phyloP scores from a whole-genome alignment of 257 asterid genomes.

The Nicotiana paniculata region DNA sequence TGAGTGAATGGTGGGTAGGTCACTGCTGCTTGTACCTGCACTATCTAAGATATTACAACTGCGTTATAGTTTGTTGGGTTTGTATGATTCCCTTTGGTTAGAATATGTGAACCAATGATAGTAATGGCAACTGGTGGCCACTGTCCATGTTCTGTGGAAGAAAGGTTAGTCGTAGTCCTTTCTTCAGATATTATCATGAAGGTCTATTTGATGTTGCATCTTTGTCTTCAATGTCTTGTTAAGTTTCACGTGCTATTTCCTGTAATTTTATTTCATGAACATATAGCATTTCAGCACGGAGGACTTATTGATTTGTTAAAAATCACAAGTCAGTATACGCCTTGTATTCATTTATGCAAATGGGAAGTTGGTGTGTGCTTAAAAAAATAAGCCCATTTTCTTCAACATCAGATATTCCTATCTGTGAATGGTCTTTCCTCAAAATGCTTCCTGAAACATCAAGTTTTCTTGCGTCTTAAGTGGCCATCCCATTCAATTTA shows the following conservation, averaged over 20 bases:
- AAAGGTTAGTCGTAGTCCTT: background rate
- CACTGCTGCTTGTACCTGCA: background rate
- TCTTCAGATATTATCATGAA: background rate
- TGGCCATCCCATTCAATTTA: background rate
- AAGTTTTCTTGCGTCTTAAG: background rate
- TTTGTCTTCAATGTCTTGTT: background rate
- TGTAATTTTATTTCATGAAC: background rate
- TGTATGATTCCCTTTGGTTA: background rate
- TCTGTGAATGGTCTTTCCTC: background rate
- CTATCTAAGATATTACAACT: background rate
- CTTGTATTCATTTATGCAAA: background rate
- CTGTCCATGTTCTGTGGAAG: background rate
- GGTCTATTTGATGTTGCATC: background rate
- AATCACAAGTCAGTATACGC: background rate
- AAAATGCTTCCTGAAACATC: background rate
- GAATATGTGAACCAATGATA: background rate
- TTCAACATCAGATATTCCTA: background rate
- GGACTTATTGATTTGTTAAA: background rate
- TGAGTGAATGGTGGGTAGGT: background rate
- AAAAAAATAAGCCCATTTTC: background rate
- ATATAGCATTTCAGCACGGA: background rate
- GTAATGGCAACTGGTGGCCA: background rate
- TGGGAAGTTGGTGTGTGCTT: background rate
- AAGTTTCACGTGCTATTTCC: background rate
- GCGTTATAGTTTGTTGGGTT: background rate